Evolutionary conservation across 2,329 filamentous ascomycete genomes (phyloP), one percentile per base, ranked within the genome.

Genomic region (Cadophora luteo-olivacea): DNA sequence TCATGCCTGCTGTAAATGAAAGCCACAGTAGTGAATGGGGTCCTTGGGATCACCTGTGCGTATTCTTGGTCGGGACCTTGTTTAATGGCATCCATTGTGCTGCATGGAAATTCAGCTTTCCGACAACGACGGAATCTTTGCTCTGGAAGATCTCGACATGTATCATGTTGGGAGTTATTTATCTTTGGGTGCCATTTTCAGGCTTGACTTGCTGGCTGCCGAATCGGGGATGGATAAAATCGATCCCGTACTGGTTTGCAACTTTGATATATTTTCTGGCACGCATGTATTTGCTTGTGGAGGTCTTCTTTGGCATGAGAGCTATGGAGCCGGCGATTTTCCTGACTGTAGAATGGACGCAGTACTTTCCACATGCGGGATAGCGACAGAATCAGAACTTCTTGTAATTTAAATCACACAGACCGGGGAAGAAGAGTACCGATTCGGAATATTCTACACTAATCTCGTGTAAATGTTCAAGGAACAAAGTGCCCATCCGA

Each of bases 231-330:
- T 55, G 29, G 29, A 33, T 33, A 19, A 22, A 57, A 19, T 33
- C 29, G 14, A 38, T 58, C 14, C 55, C 55, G 19, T 38, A 58
- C 33, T 58, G 52, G 55, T 58, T 58, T 19, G 55, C 55, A 2
- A 41, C 55, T 38, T 58, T 58, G 33, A 33, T 58, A n/a, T 38
- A 58, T 41, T 58, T 36, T 22, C 55, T 58, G n/a, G 55, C n/a
- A 3, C n/a, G 55, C 8, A 58, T 38, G n/a, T 58, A 58, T 38
- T 25, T 58, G 8, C 55, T 38, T 14, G 55, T 58, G 3, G 32
- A 58, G 12, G 55, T 38, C 4, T 58, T 38, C n/a, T 58, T 58
- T 38, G 55, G 32, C n/a, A 58, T 38, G 33, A 58, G 55, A 14
- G 55, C 33, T 11, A 24, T 58, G 33, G 55, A 58, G 32, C 55